Conservation (phyloP, 2,329 filamentous ascomycete genomes). For the Mycogone perniciosa region DNA sequence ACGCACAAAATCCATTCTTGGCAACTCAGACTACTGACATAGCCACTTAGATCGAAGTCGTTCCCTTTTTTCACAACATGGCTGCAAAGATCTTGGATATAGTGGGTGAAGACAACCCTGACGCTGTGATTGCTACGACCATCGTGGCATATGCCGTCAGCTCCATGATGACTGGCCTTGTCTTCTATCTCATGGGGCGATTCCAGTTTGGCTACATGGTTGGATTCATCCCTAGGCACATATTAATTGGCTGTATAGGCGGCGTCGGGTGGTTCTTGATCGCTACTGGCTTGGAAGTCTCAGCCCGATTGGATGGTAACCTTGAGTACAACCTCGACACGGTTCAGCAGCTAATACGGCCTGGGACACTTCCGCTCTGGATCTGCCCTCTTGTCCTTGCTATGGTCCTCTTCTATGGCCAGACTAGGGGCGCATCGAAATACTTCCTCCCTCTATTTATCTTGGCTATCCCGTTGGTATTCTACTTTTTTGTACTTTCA, state of each 20-base stretch:
- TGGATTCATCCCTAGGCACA: constrained; percentile 94
- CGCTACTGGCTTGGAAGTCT: constrained; percentile 88
- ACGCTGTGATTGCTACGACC: constrained; percentile 87
- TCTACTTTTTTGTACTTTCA: constrained; percentile 69
- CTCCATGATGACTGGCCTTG: constrained; percentile 80
- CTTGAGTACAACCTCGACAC: constrained; percentile 76
- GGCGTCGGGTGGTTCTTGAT: constrained; percentile 94
- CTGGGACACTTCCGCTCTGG: constrained; percentile 78
- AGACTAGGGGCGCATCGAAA: constrained; percentile 71
- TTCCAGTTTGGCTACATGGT: constrained; percentile 88
- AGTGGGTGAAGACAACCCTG: constrained; percentile 73
- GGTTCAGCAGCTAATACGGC: constrained; percentile 63
- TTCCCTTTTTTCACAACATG: constrained; percentile 99
- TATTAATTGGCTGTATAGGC: constrained; percentile 93
- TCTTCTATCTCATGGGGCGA: constrained; percentile 86
- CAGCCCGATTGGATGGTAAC: constrained; percentile 78
- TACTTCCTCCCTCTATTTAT: constrained; percentile 87
- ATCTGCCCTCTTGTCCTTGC: constrained; percentile 70
- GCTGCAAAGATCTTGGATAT: constrained; percentile 74
- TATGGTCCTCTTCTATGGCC: constrained; percentile 66
- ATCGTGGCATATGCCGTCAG: constrained; percentile 88
- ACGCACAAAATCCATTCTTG: constrained; percentile 22
- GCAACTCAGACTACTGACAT: constrained; percentile 1
- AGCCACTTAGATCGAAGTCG: constrained; percentile 71
- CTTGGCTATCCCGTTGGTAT: constrained; percentile 65